phyloP scores from a whole-genome alignment of 2,329 filamentous ascomycete species.

The Metarhizium anisopliae region DNA sequence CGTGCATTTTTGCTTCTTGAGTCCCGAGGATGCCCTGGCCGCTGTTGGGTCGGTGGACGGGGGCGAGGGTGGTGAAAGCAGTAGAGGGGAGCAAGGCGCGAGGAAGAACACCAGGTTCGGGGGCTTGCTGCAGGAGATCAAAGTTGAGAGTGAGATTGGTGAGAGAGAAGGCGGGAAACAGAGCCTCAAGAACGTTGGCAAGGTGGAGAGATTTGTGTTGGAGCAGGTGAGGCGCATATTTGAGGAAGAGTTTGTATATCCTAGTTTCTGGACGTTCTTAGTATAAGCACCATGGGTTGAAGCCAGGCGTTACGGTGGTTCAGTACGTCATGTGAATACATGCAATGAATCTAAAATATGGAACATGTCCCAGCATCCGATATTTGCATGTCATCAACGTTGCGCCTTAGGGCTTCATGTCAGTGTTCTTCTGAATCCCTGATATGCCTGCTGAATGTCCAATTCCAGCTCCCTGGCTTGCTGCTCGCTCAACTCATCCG shows the following conservation, averaged over 20 bases:
- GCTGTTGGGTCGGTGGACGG: conserved; percentile 46
- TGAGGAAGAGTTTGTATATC: conserved; percentile 97
- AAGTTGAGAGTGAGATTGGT: conserved; percentile 95
- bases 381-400: not conserved
- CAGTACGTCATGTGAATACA: not conserved
- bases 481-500: conserved; percentile 79
- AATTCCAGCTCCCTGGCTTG: conserved; percentile 83
- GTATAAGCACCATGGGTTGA: conserved; percentile 41
- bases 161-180: conserved; percentile 86
- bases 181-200: conserved; percentile 95
- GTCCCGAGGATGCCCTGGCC: conserved; percentile 79
- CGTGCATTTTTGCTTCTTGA: conserved; percentile 90
- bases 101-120: conserved; percentile 42
- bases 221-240: conserved; percentile 96
- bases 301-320: not conserved
- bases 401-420: conserved; percentile 27
- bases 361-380: not conserved
- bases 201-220: conserved; percentile 94
- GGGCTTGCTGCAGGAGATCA: conserved; percentile 81
- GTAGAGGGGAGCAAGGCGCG: conserved; percentile 8
- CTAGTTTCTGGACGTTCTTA: conserved; percentile 96
- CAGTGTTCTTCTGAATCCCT: conserved; percentile 81
- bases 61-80: conserved; percentile 10
- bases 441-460: conserved; percentile 90
- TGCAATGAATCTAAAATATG: not conserved